Evolutionary conservation across 2,329 filamentous ascomycete genomes (phyloP).

Genomic region (Fusarium continuum): DNA sequence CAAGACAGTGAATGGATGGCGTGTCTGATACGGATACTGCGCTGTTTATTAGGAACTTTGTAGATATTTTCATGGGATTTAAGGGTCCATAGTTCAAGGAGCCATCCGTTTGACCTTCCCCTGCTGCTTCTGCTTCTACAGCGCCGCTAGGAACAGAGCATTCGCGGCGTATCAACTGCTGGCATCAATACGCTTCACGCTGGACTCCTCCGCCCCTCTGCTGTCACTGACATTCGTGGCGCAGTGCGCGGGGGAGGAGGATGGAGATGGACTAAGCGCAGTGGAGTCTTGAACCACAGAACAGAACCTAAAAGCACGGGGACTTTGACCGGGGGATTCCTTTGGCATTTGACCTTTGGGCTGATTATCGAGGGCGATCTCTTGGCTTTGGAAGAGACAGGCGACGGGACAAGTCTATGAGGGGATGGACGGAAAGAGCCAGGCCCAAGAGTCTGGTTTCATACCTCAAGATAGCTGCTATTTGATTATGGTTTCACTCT

Average conservation of each 20-base stretch:
- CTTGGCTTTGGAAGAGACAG: constrained; percentile 8
- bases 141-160: background rate
- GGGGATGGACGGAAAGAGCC: constrained; percentile 14
- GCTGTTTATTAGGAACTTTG: constrained; percentile 3
- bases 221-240: constrained; percentile 37
- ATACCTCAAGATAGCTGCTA: constrained; percentile 2
- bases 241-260: constrained; percentile 24
- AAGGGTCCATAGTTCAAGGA: constrained; percentile 11
- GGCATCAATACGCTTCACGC: constrained; percentile 7
- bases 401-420: constrained; percentile 2
- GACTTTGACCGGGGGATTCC: constrained; percentile 6
- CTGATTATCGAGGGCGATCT: constrained; percentile 20
- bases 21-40: background rate
- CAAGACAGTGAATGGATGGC: background rate
- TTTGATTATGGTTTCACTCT: constrained; percentile 17
- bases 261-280: background rate
- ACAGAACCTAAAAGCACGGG: constrained; percentile 7
- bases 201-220: background rate
- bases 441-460: constrained; percentile 11
- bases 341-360: constrained; percentile 1
- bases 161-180: constrained; percentile 14
- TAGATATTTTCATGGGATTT: background rate
- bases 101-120: background rate
- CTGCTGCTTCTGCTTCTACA: background rate
- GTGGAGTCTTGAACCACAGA: constrained; percentile 29